Percentiles rank a stretch among this genome's conserved stretches.
Evolutionary conservation across 352 stramenopile species (phyloP).

Genomic region (Elongisporangium undulatum): DNA sequence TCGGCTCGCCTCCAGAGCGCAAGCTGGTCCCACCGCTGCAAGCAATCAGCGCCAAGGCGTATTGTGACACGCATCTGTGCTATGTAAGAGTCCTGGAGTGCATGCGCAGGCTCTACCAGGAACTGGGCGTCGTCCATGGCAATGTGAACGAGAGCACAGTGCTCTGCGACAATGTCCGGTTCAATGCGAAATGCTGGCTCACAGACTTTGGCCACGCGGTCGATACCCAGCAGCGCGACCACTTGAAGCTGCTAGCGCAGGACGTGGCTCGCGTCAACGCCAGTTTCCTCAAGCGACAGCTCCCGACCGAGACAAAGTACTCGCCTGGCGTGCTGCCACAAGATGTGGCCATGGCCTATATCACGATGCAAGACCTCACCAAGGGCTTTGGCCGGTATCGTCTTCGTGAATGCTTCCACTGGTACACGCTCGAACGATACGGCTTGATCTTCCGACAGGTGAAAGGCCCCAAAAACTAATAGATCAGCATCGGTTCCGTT

Average conservation of each 20-base stretch:
- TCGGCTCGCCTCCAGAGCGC: constrained; percentile 24
- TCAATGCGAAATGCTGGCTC: constrained; percentile 59
- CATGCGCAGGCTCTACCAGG: constrained; percentile 47
- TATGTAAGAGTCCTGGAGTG: constrained; percentile 39
- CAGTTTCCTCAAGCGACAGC: constrained; percentile 57
- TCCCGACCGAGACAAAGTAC: constrained; percentile 30
- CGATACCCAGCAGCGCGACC: constrained; percentile 35
- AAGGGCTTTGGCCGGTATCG: no score
- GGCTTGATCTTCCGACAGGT: no score
- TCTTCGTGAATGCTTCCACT: no score
- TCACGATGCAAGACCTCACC: no score
- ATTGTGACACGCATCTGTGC: constrained; percentile 13
- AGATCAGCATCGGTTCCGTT: no score
- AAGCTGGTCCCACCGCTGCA: no score
- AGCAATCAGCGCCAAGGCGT: no score
- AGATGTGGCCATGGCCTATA: constrained; percentile 9
- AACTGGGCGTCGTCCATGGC: constrained; percentile 47
- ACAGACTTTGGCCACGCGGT: constrained; percentile 86
- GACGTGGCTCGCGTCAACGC: constrained; percentile 64
- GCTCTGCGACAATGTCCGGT: no score
- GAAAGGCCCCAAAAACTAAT: no score
- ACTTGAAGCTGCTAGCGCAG: constrained; percentile 42
- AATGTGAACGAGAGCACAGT: constrained; percentile 61
- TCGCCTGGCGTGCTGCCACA: constrained; percentile 8
- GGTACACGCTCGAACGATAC: no score